Percentiles rank a stretch among this genome's conserved stretches.
phyloP scores from a whole-genome alignment of 768 basidiomycete species.

The Phylloporus sp. region DNA sequence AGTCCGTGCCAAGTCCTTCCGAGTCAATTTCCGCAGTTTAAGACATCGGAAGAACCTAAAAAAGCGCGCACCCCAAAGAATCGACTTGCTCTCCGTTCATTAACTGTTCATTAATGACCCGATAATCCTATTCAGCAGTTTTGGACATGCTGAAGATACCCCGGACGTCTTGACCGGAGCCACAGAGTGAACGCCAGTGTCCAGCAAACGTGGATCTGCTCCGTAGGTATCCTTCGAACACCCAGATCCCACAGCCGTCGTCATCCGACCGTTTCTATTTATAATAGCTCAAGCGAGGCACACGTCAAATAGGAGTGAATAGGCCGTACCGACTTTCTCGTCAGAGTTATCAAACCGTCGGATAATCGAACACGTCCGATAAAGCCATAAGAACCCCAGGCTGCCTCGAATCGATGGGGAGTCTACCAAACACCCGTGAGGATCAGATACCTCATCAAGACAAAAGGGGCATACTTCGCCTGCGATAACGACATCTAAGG shows the following conservation, averaged over 20 bases:
- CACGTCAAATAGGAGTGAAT: slow-evolving; percentile 2
- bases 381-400: slow-evolving; percentile 66
- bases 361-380: slow-evolving; percentile 50
- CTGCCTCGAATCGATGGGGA: slow-evolving; percentile 46
- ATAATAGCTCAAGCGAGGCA: neutral
- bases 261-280: slow-evolving; percentile 39
- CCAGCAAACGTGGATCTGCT: slow-evolving; percentile 51
- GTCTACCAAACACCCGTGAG: slow-evolving; percentile 42
- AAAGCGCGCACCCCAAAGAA: neutral
- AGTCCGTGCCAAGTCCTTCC: slow-evolving; percentile 11
- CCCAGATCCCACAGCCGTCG: slow-evolving; percentile 46
- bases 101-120: slow-evolving; percentile 24
- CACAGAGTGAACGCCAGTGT: slow-evolving; percentile 43
- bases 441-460: slow-evolving; percentile 14
- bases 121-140: slow-evolving; percentile 28
- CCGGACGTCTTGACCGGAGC: slow-evolving; percentile 33
- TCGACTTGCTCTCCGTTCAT: slow-evolving; percentile 23
- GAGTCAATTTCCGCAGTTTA: slow-evolving; percentile 25
- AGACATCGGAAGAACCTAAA: slow-evolving; percentile 5
- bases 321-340: slow-evolving; percentile 54
- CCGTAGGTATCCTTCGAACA: slow-evolving; percentile 54
- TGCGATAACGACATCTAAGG: slow-evolving; percentile 35
- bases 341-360: slow-evolving; percentile 59
- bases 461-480: slow-evolving; percentile 29
- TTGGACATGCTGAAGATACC: slow-evolving; percentile 61